Percentiles rank a stretch among this genome's conserved stretches.
These are phyloP conservation scores for Coniophora puteana DNA, from an alignment of 1,284 basidiomycete genomes.

Conservation along the genomic window DNA sequence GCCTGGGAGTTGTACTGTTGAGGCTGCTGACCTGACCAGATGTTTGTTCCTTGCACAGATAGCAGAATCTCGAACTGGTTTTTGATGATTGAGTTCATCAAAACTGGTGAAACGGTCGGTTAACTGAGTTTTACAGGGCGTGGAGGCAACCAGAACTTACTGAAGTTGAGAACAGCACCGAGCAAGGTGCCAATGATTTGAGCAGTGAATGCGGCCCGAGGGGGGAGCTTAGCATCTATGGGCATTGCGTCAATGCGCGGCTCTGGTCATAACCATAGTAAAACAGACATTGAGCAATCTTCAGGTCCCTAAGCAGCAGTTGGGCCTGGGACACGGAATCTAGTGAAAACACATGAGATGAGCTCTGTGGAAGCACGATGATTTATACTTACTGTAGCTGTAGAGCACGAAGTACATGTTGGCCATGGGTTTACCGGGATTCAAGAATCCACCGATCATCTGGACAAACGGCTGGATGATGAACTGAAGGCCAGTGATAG, in stretches of 20 bases:
- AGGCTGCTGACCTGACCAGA: conserved; percentile 60
- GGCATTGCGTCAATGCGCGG: conserved; percentile 20
- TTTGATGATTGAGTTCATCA: conserved; percentile 61
- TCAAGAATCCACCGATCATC: conserved; percentile 53
- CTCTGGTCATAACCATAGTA: background rate
- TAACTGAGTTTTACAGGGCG: conserved; percentile 36
- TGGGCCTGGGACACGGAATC: conserved; percentile 39
- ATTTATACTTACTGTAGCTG: conserved; percentile 35
- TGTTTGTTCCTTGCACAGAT: conserved; percentile 46
- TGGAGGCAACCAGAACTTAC: conserved; percentile 9
- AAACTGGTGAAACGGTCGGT: conserved; percentile 38
- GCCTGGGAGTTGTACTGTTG: conserved; percentile 62
- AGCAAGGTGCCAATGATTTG: conserved; percentile 44
- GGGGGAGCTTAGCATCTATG: conserved; percentile 53
- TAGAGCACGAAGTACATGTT: conserved; percentile 52
- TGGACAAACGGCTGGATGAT: conserved; percentile 49
- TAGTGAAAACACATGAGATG: conserved; percentile 9
- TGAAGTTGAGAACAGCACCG: conserved; percentile 44
- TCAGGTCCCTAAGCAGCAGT: conserved; percentile 43
- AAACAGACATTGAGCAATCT: conserved; percentile 47
- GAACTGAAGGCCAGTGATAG: conserved; percentile 49
- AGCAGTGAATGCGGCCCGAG: conserved; percentile 52
- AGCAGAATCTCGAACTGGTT: conserved; percentile 48
- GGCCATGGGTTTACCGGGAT: conserved; percentile 48
- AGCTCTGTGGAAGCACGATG: conserved; percentile 4